Evolutionary conservation across 257 asterid genomes (phyloP), one percentile per base, ranked within the genome.

Genomic region (Nicotiana sylvestris): DNA sequence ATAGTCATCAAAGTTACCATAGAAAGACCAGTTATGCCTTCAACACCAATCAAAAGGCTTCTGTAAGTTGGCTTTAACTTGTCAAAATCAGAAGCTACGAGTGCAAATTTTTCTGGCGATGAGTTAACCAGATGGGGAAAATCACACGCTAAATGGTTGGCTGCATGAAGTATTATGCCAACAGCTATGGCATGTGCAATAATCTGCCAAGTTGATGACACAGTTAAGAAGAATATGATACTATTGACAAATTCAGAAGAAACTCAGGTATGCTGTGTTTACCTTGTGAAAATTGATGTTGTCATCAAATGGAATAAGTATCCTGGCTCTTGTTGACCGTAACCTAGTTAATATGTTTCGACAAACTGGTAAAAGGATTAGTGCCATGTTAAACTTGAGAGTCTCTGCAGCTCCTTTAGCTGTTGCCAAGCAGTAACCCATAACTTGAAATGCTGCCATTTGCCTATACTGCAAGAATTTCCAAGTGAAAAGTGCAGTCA

Each of bases 341-440:
- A 95, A 86, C 90, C 91, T 77, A 9, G 98, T 95, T 67, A 92
- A 77, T 27, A 91, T 88, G 77, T 95, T 95, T 57, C 98, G 96
- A 81, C 97, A 95, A 60, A 95, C 98, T 0, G 98, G 98, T 53
- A 95, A 85, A 25, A 95, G 97, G 83, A 94, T 89, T 21, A 94
- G 87, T 27, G 98, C 98, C 97, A 94, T 92, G 93, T 94, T 94
- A 87, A 94, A 90, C 84, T 95, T 95, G 69, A 93, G 93, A 0
- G 98, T 95, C 90, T 95, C 98, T 0, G 98, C 98, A 17, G 98
- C 97, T 12, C 98, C 98, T 82, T 95, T 95, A 67, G 98, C 98
- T 10, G 97, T 95, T 16, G 97, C 81, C 33, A 93, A 85, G 85
- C 98, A 95, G 81, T 92, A 81, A 1, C 98, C 98, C 98, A 92